phyloP scores from a whole-genome alignment of 2,329 filamentous ascomycete genomes.

The Diaporthe sp. region DNA sequence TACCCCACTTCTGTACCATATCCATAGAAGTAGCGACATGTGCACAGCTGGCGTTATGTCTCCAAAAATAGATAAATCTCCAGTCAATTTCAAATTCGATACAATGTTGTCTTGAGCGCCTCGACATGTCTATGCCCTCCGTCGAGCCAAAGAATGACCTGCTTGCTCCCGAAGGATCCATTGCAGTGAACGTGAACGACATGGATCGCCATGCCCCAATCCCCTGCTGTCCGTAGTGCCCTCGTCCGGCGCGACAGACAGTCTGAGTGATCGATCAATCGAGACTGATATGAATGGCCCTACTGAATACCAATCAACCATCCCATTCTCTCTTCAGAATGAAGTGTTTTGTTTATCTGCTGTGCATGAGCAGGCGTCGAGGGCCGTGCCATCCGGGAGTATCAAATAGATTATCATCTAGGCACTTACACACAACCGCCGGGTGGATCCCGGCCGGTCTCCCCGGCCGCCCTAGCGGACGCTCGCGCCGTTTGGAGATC shows the following conservation, averaged over 20 bases:
- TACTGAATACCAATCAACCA: not conserved
- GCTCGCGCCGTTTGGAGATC: constrained; percentile 5
- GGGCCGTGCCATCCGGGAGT: not conserved
- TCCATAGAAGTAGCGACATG: not conserved
- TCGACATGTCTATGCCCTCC: not conserved
- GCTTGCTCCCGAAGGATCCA: too few species aligned
- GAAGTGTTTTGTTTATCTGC: not conserved
- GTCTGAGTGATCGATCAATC: too few species aligned
- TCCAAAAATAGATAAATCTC: constrained; percentile 11
- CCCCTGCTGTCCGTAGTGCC: too few species aligned
- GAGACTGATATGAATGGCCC: not conserved
- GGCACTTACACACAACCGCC: not conserved
- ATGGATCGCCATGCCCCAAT: too few species aligned
- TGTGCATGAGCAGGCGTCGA: not conserved
- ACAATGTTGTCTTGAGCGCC: too few species aligned
- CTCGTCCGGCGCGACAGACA: too few species aligned
- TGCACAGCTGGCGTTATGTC: constrained; percentile 1
- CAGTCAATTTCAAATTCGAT: not conserved
- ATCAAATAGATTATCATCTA: not conserved
- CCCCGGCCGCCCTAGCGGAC: constrained; percentile 2
- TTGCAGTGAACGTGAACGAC: too few species aligned
- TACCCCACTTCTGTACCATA: not conserved
- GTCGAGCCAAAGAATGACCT: too few species aligned
- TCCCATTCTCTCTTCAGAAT: not conserved
- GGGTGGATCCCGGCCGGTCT: constrained; percentile 4